Conservation (phyloP, 495 filamentous ascomycete species). For the Penicillium atrosanguineum region DNA sequence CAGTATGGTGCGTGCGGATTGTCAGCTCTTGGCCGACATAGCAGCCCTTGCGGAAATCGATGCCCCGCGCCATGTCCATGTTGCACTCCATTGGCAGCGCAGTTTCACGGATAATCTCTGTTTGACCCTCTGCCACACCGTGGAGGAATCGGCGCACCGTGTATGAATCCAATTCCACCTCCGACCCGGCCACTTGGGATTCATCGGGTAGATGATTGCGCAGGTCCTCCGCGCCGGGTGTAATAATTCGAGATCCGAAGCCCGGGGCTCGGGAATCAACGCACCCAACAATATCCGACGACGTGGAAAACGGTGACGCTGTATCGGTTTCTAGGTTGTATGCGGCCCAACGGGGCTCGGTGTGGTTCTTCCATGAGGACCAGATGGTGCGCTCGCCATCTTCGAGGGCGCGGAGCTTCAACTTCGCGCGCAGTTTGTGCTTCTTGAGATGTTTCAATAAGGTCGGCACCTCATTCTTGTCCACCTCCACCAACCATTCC, state of each 20-base stretch:
- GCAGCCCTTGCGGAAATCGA: constrained; percentile 94
- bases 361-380: constrained; percentile 60
- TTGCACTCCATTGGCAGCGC: constrained; percentile 82
- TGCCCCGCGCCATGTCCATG: constrained; percentile 74
- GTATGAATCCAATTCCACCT: constrained; percentile 49
- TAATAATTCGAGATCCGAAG: constrained; percentile 61
- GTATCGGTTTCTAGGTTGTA: constrained; percentile 43
- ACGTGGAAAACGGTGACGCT: constrained; percentile 23
- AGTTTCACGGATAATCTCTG: constrained; percentile 65
- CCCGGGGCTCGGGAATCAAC: constrained; percentile 65
- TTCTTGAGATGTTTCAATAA: constrained; percentile 72
- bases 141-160: constrained; percentile 68
- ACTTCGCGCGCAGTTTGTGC: constrained; percentile 79
- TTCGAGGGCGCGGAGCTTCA: constrained; percentile 62
- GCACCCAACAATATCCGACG: constrained; percentile 39
- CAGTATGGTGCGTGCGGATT: constrained; percentile 88
- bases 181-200: constrained; percentile 30
- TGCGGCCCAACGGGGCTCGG: constrained; percentile 43
- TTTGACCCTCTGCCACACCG: constrained; percentile 81
- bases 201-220: constrained; percentile 38
- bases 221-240: constrained; percentile 40
- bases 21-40: constrained; percentile 97
- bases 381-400: constrained; percentile 62
- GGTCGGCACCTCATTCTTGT: constrained; percentile 57
- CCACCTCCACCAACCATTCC: constrained; percentile 78